A percentile compares a stretch with the other conserved stretches of the same genome.
Conservation (phyloP, 176 grass and related monocot genomes). For the Dendrocalamus sinicus region DNA sequence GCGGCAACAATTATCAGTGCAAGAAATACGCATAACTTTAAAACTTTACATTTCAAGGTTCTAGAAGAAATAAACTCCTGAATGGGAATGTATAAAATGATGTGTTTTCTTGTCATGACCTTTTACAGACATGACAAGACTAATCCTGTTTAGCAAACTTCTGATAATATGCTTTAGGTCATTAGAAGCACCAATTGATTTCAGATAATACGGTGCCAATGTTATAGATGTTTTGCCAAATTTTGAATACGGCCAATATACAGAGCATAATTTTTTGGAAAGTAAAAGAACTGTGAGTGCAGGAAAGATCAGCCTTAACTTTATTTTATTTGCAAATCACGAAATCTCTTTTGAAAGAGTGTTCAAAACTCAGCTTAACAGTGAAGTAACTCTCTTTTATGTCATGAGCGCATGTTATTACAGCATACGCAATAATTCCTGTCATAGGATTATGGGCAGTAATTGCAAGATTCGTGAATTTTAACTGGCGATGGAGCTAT, state of each 20-base stretch:
- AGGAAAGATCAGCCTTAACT: not conserved
- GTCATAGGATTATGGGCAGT: not conserved
- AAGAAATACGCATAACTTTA: not conserved
- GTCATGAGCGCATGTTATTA: not conserved
- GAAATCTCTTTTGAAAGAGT: not conserved
- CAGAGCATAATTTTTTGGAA: not conserved
- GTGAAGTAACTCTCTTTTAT: not conserved
- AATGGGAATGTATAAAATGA: not conserved
- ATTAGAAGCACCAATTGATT: not conserved
- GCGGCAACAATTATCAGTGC: not conserved
- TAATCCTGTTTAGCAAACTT: not conserved
- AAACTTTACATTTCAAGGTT: not conserved
- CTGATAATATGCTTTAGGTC: not conserved
- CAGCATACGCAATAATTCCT: not conserved
- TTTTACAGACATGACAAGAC: not conserved
- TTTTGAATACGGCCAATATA: not conserved
- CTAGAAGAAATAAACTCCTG: not conserved
- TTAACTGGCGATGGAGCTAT: not conserved
- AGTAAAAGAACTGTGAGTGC: not conserved
- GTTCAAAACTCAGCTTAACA: not conserved
- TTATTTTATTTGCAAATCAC: not conserved
- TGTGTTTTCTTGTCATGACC: not conserved
- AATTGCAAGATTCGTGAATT: not conserved
- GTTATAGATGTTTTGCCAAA: not conserved
- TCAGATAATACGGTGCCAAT: not conserved